Evolutionary conservation across 2,329 filamentous ascomycete species (phyloP).

Genomic region (Diaporthe batatas): DNA sequence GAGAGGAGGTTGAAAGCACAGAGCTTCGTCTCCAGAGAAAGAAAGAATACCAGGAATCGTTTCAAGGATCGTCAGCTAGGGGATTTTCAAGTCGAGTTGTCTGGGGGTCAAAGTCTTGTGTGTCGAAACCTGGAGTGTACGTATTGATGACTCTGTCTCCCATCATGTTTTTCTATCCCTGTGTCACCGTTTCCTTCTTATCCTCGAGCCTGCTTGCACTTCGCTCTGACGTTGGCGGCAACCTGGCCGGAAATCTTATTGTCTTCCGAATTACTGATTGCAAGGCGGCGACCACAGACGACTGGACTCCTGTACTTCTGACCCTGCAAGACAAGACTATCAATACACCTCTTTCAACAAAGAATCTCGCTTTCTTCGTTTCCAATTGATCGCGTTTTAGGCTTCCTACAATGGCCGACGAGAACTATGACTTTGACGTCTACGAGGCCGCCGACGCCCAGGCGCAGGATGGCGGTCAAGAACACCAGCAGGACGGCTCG

Average conservation of each 20-base stretch:
- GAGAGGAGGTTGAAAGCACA: conserved; percentile 66
- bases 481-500: conserved; percentile 50
- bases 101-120: conserved; percentile 46
- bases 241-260: background rate
- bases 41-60: conserved; percentile 20
- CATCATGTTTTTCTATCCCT: conserved; percentile 51
- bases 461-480: conserved; percentile 44
- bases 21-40: conserved; percentile 71
- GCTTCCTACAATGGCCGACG: conserved; percentile 70
- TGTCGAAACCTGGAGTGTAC: conserved; percentile 64
- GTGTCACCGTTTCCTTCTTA: conserved; percentile 44
- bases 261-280: conserved; percentile 44
- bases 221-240: conserved; percentile 35
- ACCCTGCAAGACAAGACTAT: conserved; percentile 50
- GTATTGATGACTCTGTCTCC: conserved; percentile 63
- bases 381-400: conserved; percentile 37
- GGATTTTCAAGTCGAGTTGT: conserved; percentile 43
- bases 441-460: conserved; percentile 68
- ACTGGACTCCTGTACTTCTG: conserved; percentile 54
- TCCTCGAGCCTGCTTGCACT: conserved; percentile 42
- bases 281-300: conserved; percentile 43
- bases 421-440: conserved; percentile 80
- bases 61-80: conserved; percentile 38
- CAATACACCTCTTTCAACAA: conserved; percentile 50
- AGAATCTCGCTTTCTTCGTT: conserved; percentile 36